Base-by-base conservation (phyloP, 495 filamentous ascomycete species). In the Amniculicola lignicola region DNA sequence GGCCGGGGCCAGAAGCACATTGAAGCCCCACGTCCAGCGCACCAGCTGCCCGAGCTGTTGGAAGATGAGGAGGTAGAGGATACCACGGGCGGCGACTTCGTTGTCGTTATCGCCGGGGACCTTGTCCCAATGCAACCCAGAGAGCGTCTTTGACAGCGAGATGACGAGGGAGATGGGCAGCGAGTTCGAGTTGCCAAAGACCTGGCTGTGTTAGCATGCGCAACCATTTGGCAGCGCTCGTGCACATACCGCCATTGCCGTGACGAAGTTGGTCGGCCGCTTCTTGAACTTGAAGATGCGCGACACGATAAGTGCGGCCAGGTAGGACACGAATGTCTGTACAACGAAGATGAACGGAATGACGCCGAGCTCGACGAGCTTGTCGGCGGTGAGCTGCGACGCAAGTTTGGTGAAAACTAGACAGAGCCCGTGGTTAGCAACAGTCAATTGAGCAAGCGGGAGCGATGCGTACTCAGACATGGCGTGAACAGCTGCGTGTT, bases 161-260 rank as follows among this genome's bases (percentile, higher is more conserved):
- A 96, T 81, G 62, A 98, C 90, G 39, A 98, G 82, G 0, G 93
- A 98, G 48, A 98, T 96, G 1, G 93, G 93, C 15, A 98, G 83
- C 14, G 93, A 97, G 71, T 97, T 98, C 28, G 92, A 96, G 68
- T 98, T 98, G 53, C 92, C 93, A 68, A 98, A 98, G 31, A 98
- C 86, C 78, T 83, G 40, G 47, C 47, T 22, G 15, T 51, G 39
- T 46, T 54, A 61, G 47, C 19, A 41, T 29, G 31, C 48, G 36
- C 7, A 12, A 19, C 3, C 41, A n/a, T 18, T 35, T 1, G 35
- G 21, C 33, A 47, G 21, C 21, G 31, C 23, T 22, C 11, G 15
- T 18, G 47, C 18, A 72, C 78, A 59, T 77, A 89, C 93, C 42
- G 84, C 89, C 93, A 97, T 98, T 33, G 93, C 93, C 44, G 89